Evolutionary conservation across 495 filamentous ascomycete species (phyloP).

Genomic region (Stereocaulon alpinum): DNA sequence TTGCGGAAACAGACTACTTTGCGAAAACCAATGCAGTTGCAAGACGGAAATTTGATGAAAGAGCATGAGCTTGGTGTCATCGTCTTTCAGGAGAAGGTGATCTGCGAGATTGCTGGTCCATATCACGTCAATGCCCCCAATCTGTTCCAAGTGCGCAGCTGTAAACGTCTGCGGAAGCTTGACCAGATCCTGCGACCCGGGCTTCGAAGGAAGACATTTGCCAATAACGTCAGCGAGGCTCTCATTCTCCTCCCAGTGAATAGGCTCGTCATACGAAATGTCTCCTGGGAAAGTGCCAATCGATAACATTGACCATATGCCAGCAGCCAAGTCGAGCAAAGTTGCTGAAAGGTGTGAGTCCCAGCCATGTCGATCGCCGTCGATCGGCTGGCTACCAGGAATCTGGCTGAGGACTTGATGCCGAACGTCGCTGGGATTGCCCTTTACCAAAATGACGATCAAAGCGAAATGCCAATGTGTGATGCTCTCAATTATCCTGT

Average conservation of each 20-base stretch:
- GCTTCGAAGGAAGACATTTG: background rate
- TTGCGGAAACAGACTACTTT: conserved; percentile 20
- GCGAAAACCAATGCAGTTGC: background rate
- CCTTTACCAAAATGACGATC: conserved; percentile 3
- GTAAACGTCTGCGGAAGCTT: conserved; percentile 17
- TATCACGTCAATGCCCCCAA: conserved; percentile 33
- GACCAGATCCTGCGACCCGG: conserved; percentile 7
- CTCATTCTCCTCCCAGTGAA: background rate
- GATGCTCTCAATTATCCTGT: background rate
- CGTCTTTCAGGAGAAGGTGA: conserved; percentile 35
- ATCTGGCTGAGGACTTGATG: background rate
- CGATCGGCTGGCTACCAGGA: background rate
- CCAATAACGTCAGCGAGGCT: background rate
- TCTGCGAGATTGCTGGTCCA: conserved; percentile 39
- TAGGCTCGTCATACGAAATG: conserved; percentile 17
- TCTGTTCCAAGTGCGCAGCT: conserved; percentile 19
- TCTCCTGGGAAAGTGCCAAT: conserved; percentile 14
- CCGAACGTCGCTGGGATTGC: background rate
- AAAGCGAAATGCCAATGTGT: conserved; percentile 9
- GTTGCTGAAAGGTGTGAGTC: background rate
- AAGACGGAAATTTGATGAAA: conserved; percentile 35
- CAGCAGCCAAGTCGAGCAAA: conserved; percentile 10
- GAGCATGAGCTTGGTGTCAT: conserved; percentile 31
- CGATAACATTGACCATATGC: conserved; percentile 14
- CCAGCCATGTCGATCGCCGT: background rate